These are phyloP conservation scores for Pythium biforme DNA, from an alignment of 352 stramenopile genomes.

Conservation along the genomic window DNA sequence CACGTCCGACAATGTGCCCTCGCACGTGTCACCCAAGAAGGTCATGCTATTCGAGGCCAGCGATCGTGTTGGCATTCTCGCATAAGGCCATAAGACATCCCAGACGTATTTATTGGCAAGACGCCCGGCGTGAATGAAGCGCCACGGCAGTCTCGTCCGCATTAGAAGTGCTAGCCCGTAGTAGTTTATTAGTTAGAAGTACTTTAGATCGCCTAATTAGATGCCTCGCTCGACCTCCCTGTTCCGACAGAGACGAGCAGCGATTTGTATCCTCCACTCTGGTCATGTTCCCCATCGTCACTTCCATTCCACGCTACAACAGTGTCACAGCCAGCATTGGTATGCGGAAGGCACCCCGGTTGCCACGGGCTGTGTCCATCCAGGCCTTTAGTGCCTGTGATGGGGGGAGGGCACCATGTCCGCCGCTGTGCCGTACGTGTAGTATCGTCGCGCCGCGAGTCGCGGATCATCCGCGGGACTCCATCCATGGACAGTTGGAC, in stretches of 20 bases:
- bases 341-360: too few relatives aligned
- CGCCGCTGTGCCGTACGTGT: background rate
- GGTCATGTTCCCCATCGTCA: too few relatives aligned
- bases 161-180: background rate
- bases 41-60: slow-evolving; percentile 25
- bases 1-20: background rate
- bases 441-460: background rate
- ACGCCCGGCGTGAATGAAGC: slow-evolving; percentile 4
- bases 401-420: too few relatives aligned
- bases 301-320: too few relatives aligned
- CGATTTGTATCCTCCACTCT: too few relatives aligned
- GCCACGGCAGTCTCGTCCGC: background rate
- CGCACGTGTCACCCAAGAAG: slow-evolving; percentile 12
- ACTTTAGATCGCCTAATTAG: background rate
- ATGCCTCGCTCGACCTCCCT: too few relatives aligned
- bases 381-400: too few relatives aligned
- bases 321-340: too few relatives aligned
- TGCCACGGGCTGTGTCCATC: too few relatives aligned
- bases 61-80: slow-evolving; percentile 18
- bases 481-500: background rate
- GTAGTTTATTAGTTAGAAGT: background rate
- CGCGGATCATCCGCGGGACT: background rate
- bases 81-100: slow-evolving; percentile 2
- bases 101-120: slow-evolving; percentile 18
- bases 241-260: too few relatives aligned